A percentile compares a stretch with the other conserved stretches of the same genome.
These are phyloP conservation scores for Gloeopeniophorella convolvens DNA, from an alignment of 768 basidiomycete genomes.

Conservation along the genomic window DNA sequence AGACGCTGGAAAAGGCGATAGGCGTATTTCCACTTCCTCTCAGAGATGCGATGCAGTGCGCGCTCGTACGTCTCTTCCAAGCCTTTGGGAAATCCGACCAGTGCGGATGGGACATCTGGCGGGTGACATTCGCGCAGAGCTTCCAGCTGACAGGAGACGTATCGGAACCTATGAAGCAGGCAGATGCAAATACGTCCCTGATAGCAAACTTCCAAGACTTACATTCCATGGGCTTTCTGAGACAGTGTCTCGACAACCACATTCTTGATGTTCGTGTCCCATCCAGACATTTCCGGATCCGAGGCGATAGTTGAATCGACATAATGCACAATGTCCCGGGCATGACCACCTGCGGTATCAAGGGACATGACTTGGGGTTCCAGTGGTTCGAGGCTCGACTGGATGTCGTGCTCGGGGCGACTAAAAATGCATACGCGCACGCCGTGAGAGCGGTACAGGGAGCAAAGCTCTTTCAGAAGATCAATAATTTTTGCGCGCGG, in stretches of 20 bases:
- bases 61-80: constrained; percentile 2
- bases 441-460: not conserved
- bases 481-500: not conserved
- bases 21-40: not conserved
- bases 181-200: not conserved
- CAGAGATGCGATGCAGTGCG: not conserved
- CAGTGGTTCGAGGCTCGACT: not conserved
- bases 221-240: not conserved
- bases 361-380: not conserved
- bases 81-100: not conserved
- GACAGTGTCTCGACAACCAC: not conserved
- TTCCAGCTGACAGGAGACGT: not conserved
- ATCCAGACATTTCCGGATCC: not conserved
- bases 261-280: not conserved
- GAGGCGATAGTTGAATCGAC: not conserved
- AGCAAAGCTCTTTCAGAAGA: not conserved
- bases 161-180: not conserved
- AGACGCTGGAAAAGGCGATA: constrained; percentile 4
- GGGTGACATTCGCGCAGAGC: not conserved
- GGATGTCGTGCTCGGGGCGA: constrained; percentile 2
- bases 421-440: constrained; percentile 1
- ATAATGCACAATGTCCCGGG: not conserved
- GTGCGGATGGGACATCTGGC: not conserved
- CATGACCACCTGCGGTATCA: not conserved
- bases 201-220: not conserved